Evolutionary conservation across 495 filamentous ascomycete species (phyloP), one percentile per base, ranked within the genome.

Genomic region (Penicillium daleae): DNA sequence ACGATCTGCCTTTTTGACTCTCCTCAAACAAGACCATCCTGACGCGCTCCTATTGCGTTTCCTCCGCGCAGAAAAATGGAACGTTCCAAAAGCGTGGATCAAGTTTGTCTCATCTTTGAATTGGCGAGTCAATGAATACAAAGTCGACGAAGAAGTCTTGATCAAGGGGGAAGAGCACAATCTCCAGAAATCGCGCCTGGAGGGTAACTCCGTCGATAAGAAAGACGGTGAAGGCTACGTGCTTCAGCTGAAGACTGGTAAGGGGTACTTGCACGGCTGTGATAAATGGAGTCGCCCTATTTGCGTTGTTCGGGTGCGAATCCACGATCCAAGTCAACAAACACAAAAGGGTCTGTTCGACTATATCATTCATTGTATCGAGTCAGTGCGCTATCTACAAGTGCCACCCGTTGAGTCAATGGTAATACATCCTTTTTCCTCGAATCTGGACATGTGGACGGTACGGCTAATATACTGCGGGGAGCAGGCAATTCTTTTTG

Each of bases 31-130:
- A 71, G 94, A 98, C 68, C 85, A 96, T 68, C 93, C 94, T 0
- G 94, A 98, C 72, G 92, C 84, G 1, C 78, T 97, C 24, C 78
- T 96, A 13, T 80, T 97, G 44, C 89, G 94, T 19, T 97, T 96
- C 73, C 78, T 98, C 49, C 84, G 94, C 48, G 94, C 94, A n/a
- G 83, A 93, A 33, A 97, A 97, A 74, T 97, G 95, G 94, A 89
- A 97, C 67, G 86, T 96, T 13, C 88, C 93, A 35, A 91, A 90
- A 66, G 92, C 93, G 8, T 83, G 97, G 39, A 84, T 93, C 52
- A 97, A 97, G 91, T 76, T 97, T 70, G 83, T 97, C 32, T 85
- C 87, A 6, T 92, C 93, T 0, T 90, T 97, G 84, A 86, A 89
- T 66, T 98, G 94, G 94, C 86, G 94, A 48, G 73, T 82, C 21